phyloP scores from a whole-genome alignment of 75 land plant genomes.

The Pinus taeda region DNA sequence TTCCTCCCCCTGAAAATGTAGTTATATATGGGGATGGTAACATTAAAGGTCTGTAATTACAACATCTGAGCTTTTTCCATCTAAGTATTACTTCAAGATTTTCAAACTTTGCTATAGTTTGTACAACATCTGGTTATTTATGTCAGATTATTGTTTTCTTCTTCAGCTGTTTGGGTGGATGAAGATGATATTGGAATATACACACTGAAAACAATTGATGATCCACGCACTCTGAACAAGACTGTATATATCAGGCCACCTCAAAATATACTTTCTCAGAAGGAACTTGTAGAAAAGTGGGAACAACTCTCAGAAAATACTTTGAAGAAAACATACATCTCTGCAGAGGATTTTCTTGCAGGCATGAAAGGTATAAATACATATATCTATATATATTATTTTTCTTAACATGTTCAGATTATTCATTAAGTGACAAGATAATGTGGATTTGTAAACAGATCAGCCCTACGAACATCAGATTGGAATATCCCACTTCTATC shows the following conservation, averaged over 20 bases:
- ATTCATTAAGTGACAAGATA: neutral
- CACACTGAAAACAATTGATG: conserved; percentile 27
- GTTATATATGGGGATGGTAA: conserved; percentile 38
- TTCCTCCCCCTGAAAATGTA: conserved; percentile 24
- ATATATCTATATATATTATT: neutral
- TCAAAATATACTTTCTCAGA: conserved; percentile 24
- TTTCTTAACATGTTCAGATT: neutral
- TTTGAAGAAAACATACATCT: conserved; percentile 32
- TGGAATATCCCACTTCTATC: conserved; percentile 7
- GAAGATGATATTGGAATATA: conserved; percentile 47
- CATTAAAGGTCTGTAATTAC: conserved; percentile 18
- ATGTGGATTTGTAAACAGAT: neutral
- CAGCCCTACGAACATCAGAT: neutral
- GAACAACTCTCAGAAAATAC: conserved; percentile 45
- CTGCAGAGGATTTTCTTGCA: conserved; percentile 28
- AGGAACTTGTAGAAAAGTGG: conserved; percentile 37
- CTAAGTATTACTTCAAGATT: too few species aligned
- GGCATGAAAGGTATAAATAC: conserved; percentile 2
- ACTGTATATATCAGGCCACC: conserved; percentile 32
- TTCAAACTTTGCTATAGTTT: too few species aligned
- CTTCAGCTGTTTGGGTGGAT: conserved; percentile 37
- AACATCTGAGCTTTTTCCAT: too few species aligned
- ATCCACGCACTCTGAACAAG: conserved; percentile 36
- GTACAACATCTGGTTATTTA: too few species aligned
- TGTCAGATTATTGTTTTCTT: too few species aligned